A percentile compares a stretch with the other conserved stretches of the same genome.
phyloP scores from a whole-genome alignment of 345 rosid species.

The Eucalyptus pauciflora region DNA sequence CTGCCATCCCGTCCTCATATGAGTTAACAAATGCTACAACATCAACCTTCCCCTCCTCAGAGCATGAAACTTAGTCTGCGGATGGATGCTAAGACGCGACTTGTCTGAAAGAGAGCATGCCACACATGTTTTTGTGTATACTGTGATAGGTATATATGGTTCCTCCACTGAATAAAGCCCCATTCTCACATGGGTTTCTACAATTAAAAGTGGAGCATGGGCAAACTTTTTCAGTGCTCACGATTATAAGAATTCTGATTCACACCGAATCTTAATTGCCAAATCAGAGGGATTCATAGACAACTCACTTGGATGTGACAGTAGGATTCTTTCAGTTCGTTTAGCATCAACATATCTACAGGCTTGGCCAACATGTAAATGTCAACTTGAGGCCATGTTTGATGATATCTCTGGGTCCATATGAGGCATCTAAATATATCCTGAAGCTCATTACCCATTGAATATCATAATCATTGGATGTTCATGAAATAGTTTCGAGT shows the following conservation, averaged over 20 bases:
- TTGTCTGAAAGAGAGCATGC: background rate
- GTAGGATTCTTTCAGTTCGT: constrained; percentile 59
- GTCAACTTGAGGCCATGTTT: constrained; percentile 78
- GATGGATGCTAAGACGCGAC: background rate
- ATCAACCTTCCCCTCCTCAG: constrained; percentile 69
- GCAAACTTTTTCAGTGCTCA: background rate
- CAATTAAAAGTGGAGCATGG: background rate
- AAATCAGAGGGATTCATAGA: background rate
- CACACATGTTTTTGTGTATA: background rate
- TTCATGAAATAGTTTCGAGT: too few species aligned
- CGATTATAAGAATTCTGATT: background rate
- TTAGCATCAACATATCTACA: constrained; percentile 73
- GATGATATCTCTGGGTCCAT: constrained; percentile 93
- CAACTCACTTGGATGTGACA: constrained; percentile 58
- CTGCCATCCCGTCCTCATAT: constrained; percentile 55
- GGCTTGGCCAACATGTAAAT: constrained; percentile 72
- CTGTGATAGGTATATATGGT: background rate
- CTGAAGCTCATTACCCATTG: constrained; percentile 8
- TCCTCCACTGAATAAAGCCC: background rate
- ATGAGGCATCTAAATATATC: constrained; percentile 85
- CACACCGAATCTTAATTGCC: background rate
- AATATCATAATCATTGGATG: background rate
- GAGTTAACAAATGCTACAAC: constrained; percentile 56
- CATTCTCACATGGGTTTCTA: background rate
- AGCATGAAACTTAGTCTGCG: background rate